Base-by-base conservation (phyloP, 495 filamentous ascomycete genomes). In the Delitschia confertaspora region DNA sequence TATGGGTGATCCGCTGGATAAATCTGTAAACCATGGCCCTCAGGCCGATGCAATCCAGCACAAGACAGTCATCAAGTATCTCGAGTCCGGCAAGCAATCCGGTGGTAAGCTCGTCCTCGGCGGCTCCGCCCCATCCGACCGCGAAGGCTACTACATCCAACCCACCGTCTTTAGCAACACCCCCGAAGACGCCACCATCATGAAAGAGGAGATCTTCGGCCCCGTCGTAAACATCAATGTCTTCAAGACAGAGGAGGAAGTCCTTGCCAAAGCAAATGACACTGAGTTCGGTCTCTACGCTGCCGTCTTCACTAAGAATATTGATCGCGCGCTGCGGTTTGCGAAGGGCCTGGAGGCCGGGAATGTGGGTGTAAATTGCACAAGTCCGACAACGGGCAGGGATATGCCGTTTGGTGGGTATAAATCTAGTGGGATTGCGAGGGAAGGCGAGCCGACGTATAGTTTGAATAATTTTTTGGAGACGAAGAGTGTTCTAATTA, bases 161-260 rank as follows among this genome's bases (percentile, higher is more conserved):
- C 68, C 67, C 5, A 76, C 72, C 1, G 65, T 68, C 20, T 70
- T 75, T 53, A 55, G 60, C 1, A 62, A 68, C 32, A 64, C 65
- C 1, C 37, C 51, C 1, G 65, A 69, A 27, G 45, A 66, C 26
- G 59, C 64, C 8, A 32, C 44, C 3, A 57, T 71, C 4, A 65
- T 65, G 53, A 59, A 52, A 11, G 62, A 70, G 32, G 71, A 74
- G 45, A 59, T 67, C 13, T 75, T 74, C 39, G 71, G 71, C 0
- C 71, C 71, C 3, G 65, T 74, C 0, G 60, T 69, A 14, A 51
- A 59, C 4, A 58, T 74, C 23, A 59, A 63, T 29, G 34, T 45
- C 0, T 69, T 72, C 41, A 55, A 63, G 11, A 58, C 54, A 1
- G 69, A 70, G 33, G 59, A 62, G 3, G 57, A 71, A 36, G 68